phyloP scores from a whole-genome alignment of 192 early-diverging fungal species.

The Coemansia guatemalensis region DNA sequence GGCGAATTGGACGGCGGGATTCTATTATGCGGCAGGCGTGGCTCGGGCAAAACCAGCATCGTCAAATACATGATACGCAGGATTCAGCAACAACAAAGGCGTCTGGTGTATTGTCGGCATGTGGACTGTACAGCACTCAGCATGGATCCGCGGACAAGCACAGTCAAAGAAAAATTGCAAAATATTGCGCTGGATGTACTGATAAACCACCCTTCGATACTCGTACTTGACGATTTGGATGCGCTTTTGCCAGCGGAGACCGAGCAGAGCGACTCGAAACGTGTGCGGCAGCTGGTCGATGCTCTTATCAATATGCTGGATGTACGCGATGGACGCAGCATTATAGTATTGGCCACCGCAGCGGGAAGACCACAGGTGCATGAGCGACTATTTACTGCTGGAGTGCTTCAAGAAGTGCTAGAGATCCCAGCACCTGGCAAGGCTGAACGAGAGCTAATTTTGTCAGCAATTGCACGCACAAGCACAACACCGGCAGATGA shows the following conservation, averaged over 20 bases:
- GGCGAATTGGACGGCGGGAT: slow-evolving; percentile 52
- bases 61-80: slow-evolving; percentile 45
- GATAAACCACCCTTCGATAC: slow-evolving; percentile 23
- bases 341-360: slow-evolving; percentile 44
- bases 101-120: slow-evolving; percentile 26
- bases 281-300: slow-evolving; percentile 23
- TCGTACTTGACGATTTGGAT: slow-evolving; percentile 53
- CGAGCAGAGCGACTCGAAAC: slow-evolving; percentile 31
- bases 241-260: slow-evolving; percentile 37
- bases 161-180: slow-evolving; percentile 18
- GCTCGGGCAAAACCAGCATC: slow-evolving; percentile 74
- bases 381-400: slow-evolving; percentile 17
- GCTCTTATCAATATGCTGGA: slow-evolving; percentile 6
- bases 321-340: slow-evolving; percentile 4
- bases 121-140: slow-evolving; percentile 30
- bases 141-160: slow-evolving; percentile 18
- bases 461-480: slow-evolving; percentile 64
- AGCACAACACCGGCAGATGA: slow-evolving; percentile 56
- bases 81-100: slow-evolving; percentile 13
- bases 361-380: slow-evolving; percentile 31
- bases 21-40: slow-evolving; percentile 68
- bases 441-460: slow-evolving; percentile 58
- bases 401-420: slow-evolving; percentile 19
- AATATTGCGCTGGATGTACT: slow-evolving; percentile 9
- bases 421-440: slow-evolving; percentile 35